Base-by-base conservation (phyloP, 768 basidiomycete genomes). In the Xerocomellus dryophilus region DNA sequence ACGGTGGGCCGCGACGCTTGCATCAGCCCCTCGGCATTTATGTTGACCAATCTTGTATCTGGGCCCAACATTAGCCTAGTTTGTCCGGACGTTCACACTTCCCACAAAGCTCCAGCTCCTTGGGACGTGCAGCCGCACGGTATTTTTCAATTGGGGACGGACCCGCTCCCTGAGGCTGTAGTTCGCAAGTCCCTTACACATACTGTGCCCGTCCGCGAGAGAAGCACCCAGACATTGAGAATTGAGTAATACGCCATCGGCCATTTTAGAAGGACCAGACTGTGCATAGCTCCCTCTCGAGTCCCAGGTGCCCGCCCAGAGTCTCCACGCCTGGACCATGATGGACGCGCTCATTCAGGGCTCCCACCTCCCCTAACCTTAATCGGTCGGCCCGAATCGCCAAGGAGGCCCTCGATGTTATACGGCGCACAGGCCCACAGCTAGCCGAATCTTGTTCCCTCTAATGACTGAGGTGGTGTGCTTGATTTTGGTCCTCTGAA, bases 371-470 rank as follows among this genome's bases (percentile, higher is more conserved):
- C n/a, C 8, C 15, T 21, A 39, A 34, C 17, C 31, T 35, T 25
- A 12, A 34, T 29, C 10, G 23, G 12, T 49, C 58, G 46, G 58
- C 21, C 42, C 53, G 34, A 36, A 38, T 38, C 23, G 47, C 59
- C 34, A 49, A 40, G 35, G 39, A 23, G 18, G 27, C n/a, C 18
- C 35, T 8, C 25, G 9, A 25, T 40, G 15, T 21, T 41, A n/a
- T n/a, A n/a, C n/a, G n/a, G n/a, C n/a, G n/a, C n/a, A n/a, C n/a
- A n/a, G n/a, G n/a, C n/a, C n/a, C n/a, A n/a, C 23, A 21, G 38
- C 10, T 35, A 36, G 27, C 21, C 29, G n/a, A 49, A 29, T 18
- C 14, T 7, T 55, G 17, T 45, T 38, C 10, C 17, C 36, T 17
- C 12, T 11, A n/a, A n/a, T 32, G 6, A 34, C 27, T 20, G 50